Conservation (phyloP, 306 rosid species). For the Casuarina glauca region DNA sequence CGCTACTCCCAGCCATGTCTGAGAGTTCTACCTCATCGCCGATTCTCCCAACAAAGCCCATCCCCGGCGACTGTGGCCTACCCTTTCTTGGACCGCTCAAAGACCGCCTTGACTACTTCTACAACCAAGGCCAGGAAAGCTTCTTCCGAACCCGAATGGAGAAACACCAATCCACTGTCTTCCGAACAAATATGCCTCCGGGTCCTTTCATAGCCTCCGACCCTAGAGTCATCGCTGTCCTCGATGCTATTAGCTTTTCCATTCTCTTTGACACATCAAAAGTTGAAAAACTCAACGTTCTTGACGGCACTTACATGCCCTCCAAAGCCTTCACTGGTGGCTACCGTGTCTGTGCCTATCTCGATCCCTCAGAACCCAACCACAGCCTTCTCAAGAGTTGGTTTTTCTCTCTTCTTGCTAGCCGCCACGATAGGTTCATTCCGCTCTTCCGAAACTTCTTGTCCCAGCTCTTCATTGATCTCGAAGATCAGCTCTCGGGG, state of each 20-base stretch:
- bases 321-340: slow-evolving; percentile 67
- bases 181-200: slow-evolving; percentile 78
- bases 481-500: slow-evolving; percentile 33
- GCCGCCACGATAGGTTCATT: slow-evolving; percentile 35
- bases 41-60: slow-evolving; percentile 44
- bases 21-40: not conserved
- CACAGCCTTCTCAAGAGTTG: slow-evolving; percentile 48
- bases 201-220: slow-evolving; percentile 63
- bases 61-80: slow-evolving; percentile 65
- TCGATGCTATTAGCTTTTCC: slow-evolving; percentile 62
- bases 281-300: slow-evolving; percentile 57
- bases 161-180: slow-evolving; percentile 53
- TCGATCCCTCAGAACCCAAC: slow-evolving; percentile 59
- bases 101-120: slow-evolving; percentile 63
- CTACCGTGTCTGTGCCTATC: slow-evolving; percentile 57
- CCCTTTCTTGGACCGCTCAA: slow-evolving; percentile 56
- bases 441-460: slow-evolving; percentile 44
- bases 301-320: slow-evolving; percentile 87
- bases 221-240: slow-evolving; percentile 48
- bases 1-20: not conserved
- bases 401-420: slow-evolving; percentile 35
- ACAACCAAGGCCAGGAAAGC: slow-evolving; percentile 55
- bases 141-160: slow-evolving; percentile 54
- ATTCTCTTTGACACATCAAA: slow-evolving; percentile 56
- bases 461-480: slow-evolving; percentile 25